Evolutionary conservation across 2,329 filamentous ascomycete genomes (phyloP).

Genomic region (Leptodontidium sp.): DNA sequence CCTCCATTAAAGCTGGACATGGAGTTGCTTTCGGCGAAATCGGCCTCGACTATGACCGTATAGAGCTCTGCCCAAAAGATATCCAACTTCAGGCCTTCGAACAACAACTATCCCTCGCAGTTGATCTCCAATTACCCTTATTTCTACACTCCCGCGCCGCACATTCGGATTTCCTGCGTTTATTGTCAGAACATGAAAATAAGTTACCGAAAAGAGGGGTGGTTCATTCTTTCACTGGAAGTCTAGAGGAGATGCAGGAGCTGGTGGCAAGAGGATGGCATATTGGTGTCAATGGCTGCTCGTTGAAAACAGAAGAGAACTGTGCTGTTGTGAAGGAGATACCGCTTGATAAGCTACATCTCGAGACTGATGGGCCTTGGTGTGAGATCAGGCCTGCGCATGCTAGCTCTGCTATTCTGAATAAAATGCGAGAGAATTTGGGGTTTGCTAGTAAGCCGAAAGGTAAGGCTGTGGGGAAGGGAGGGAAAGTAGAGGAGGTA

Average conservation of each 20-base stretch:
- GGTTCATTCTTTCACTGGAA: conserved; percentile 95
- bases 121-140: conserved; percentile 75
- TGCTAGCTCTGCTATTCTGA: conserved; percentile 61
- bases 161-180: conserved; percentile 79
- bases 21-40: conserved; percentile 89
- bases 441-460: background rate
- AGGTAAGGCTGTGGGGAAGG: background rate
- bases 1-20: conserved; percentile 44
- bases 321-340: conserved; percentile 83
- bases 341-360: conserved; percentile 81
- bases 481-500: background rate
- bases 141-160: conserved; percentile 94
- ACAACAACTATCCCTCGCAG: conserved; percentile 61
- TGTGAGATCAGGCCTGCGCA: conserved; percentile 93
- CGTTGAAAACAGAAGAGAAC: conserved; percentile 93
- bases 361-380: conserved; percentile 98
- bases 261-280: conserved; percentile 83
- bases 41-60: conserved; percentile 92
- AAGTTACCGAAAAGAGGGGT: conserved; percentile 78
- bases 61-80: conserved; percentile 81
- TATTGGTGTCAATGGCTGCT: conserved; percentile 96
- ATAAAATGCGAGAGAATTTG: conserved; percentile 38
- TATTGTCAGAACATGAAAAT: conserved; percentile 72
- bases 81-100: conserved; percentile 87
- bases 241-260: conserved; percentile 81